Base-by-base conservation (phyloP, 2,329 filamentous ascomycete species). In the Helotiales sp. region DNA sequence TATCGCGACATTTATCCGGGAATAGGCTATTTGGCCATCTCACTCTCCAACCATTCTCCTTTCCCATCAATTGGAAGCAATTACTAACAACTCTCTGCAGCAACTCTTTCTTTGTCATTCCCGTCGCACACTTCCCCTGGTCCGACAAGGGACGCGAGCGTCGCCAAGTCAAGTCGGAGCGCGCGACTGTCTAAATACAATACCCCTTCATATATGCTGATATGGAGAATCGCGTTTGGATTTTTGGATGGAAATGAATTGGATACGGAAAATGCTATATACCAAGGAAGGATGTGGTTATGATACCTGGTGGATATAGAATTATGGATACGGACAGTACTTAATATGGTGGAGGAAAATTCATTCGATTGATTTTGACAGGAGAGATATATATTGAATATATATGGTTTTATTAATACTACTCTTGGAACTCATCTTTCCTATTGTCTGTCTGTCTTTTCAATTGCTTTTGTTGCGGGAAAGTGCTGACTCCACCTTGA, bases 121-220 rank as follows among this genome's bases (percentile, higher is more conserved):
- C 93, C 52, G 92, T 97, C 63, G 87, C 89, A 68, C 92, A 96
- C 81, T 96, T 97, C 81, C 93, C 93, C 54, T 97, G 93, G 93
- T 93, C 90, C 34, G 88, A 89, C 68, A 89, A 88, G 76, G 89
- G 85, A 53, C 83, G 82, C 62, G 81, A 85, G 73, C 73, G 72
- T 60, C 82, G 86, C 60, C 72, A 70, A 59, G 79, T 63, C 55
- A 79, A 88, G 79, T 76, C 74, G 54, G 77, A 79, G 57, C 68
- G 65, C 25, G 61, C 66, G 27, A 67, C 60, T 2, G 68, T 70
- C 48, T 71, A 68, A 66, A 42, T 54, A 22, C 36, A n/a, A n/a
- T n/a, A n/a, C 36, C 15, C 33, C 36, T 15, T 19, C 36, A 44
- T 44, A 44, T 15, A 44, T 44, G 10, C 40, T 12, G 5, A 12